Conservation (phyloP, 202 grass and related monocot genomes). For the Brachypodium distachyon region DNA sequence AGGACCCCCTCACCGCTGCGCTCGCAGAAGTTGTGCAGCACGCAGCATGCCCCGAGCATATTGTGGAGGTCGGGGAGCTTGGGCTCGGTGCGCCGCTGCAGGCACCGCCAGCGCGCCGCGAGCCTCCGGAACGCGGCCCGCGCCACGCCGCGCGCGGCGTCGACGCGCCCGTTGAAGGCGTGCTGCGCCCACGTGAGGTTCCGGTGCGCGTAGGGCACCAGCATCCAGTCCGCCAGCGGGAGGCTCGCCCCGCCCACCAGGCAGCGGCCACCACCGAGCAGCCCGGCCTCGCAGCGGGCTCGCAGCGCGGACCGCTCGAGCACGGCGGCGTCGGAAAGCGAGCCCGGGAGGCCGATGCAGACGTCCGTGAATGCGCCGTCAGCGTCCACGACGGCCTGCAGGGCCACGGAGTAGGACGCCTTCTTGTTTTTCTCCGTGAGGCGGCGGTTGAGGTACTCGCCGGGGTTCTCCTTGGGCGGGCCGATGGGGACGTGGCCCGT, state of each 20-base stretch:
- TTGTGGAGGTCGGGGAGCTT: conserved; percentile 49
- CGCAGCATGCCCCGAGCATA: conserved; percentile 59
- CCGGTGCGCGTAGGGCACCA: conserved; percentile 50
- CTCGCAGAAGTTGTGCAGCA: conserved; percentile 77
- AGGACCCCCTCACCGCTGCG: conserved; percentile 36
- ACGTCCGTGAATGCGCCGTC: conserved; percentile 58
- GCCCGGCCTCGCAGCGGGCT: conserved; percentile 11
- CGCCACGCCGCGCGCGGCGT: conserved; percentile 6
- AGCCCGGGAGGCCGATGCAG: conserved; percentile 48
- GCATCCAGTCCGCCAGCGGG: conserved; percentile 55
- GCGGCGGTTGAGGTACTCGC: conserved; percentile 61
- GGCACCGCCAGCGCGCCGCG: conserved; percentile 58
- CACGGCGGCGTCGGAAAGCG: conserved; percentile 47
- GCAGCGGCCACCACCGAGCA: not conserved
- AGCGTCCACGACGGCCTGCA: conserved; percentile 51
- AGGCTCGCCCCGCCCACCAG: conserved; percentile 48
- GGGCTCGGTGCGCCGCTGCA: conserved; percentile 55
- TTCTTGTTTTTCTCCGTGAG: conserved; percentile 56
- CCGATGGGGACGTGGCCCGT: conserved; percentile 58
- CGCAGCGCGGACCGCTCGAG: conserved; percentile 42
- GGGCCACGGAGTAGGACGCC: conserved; percentile 60
- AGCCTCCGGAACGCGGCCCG: conserved; percentile 44
- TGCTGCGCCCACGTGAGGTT: conserved; percentile 70
- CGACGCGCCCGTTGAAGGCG: conserved; percentile 44
- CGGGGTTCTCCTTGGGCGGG: conserved; percentile 37